A percentile compares a stretch with the other conserved stretches of the same genome.
These are phyloP conservation scores for Platanthera guangdongensis DNA, from an alignment of 106 monocot genomes.

Conservation along the genomic window DNA sequence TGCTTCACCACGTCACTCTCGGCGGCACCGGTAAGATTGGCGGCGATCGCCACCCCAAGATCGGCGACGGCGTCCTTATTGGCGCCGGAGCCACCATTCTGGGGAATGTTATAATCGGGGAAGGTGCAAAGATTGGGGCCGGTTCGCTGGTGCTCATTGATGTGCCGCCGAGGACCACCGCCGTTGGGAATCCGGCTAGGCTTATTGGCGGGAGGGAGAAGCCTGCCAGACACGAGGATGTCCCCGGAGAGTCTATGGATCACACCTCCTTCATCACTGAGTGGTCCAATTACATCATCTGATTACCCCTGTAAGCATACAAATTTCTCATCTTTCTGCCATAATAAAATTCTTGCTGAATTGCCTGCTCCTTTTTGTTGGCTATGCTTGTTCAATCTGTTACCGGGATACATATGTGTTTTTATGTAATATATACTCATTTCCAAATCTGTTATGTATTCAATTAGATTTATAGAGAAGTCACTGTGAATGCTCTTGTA, in stretches of 20 bases:
- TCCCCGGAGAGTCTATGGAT: slow-evolving; percentile 64
- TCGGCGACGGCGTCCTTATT: slow-evolving; percentile 74
- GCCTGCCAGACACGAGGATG: slow-evolving; percentile 27
- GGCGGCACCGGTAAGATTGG: slow-evolving; percentile 49
- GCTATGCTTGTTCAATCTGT: not conserved
- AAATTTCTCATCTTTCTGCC: not conserved
- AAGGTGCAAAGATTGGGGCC: slow-evolving; percentile 85
- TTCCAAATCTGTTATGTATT: too few relatives aligned
- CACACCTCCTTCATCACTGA: slow-evolving; percentile 69
- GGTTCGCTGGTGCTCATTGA: slow-evolving; percentile 71
- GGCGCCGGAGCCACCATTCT: slow-evolving; percentile 90
- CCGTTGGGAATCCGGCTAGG: slow-evolving; percentile 71
- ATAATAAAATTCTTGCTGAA: not conserved
- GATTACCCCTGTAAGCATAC: not conserved
- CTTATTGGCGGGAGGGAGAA: slow-evolving; percentile 59
- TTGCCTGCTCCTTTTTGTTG: not conserved
- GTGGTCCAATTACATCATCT: slow-evolving; percentile 74
- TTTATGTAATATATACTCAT: not conserved
- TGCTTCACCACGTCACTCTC: slow-evolving; percentile 55
- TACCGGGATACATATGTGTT: not conserved
- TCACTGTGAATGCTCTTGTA: too few relatives aligned
- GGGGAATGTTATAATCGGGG: slow-evolving; percentile 67
- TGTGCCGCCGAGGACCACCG: slow-evolving; percentile 67
- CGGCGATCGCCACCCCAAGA: slow-evolving; percentile 78
- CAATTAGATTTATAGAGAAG: too few relatives aligned